Conservation (phyloP, 805 yeast species). For the Lachancea sp. region DNA sequence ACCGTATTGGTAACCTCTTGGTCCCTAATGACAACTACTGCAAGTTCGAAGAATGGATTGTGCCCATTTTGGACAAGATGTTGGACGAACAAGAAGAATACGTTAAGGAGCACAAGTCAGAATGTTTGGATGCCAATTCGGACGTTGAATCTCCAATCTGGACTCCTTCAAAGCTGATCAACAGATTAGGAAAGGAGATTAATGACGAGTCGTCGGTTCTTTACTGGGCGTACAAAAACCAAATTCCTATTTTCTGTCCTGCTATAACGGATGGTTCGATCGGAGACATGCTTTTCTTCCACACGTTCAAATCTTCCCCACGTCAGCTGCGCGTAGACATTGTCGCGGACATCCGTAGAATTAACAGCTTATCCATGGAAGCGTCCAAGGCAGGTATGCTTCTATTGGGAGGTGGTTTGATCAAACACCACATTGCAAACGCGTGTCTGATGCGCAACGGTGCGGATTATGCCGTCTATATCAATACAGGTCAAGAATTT, state of each 20-base stretch:
- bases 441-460: slow-evolving; percentile 99
- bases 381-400: slow-evolving; percentile 94
- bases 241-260: slow-evolving; percentile 96
- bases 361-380: slow-evolving; percentile 92
- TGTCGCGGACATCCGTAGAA: slow-evolving; percentile 86
- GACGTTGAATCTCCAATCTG: slow-evolving; percentile 52
- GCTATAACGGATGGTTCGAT: slow-evolving; percentile 96
- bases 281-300: slow-evolving; percentile 98
- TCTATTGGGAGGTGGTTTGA: slow-evolving; percentile 90
- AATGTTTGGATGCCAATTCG: slow-evolving; percentile 47
- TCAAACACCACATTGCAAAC: slow-evolving; percentile 95
- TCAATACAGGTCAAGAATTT: slow-evolving; percentile 97
- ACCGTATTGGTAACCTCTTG: slow-evolving; percentile 92
- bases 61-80: slow-evolving; percentile 83
- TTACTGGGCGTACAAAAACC: slow-evolving; percentile 96
- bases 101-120: slow-evolving; percentile 46
- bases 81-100: slow-evolving; percentile 80
- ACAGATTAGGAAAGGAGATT: slow-evolving; percentile 91
- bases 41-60: slow-evolving; percentile 97
- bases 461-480: slow-evolving; percentile 95
- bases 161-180: slow-evolving; percentile 92
- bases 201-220: slow-evolving; percentile 88
- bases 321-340: slow-evolving; percentile 84
- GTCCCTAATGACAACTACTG: slow-evolving; percentile 98
- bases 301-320: slow-evolving; percentile 92